These are phyloP conservation scores for Pichia norvegensis DNA, from an alignment of 1,139 yeast species.

Conservation along the genomic window DNA sequence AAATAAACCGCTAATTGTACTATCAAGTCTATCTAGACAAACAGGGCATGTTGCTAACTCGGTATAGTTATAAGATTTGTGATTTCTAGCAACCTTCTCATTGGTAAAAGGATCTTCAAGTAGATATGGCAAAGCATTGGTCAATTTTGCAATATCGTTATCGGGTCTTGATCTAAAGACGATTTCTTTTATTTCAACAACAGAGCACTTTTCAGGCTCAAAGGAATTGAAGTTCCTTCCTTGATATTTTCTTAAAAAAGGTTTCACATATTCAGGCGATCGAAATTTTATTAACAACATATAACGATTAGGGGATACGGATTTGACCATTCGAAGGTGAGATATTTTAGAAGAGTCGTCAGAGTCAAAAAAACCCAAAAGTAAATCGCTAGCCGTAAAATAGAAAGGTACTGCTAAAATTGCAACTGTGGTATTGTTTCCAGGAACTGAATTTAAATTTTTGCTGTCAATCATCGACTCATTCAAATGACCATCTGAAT, in stretches of 20 bases:
- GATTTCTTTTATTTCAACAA: conserved; percentile 59
- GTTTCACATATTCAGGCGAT: conserved; percentile 45
- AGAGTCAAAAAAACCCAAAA: conserved; percentile 68
- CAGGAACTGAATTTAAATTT: conserved; percentile 25
- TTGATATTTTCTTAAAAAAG: conserved; percentile 58
- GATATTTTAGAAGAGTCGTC: conserved; percentile 48
- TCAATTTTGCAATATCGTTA: conserved; percentile 21
- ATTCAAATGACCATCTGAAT: conserved; percentile 29
- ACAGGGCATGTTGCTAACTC: conserved; percentile 94
- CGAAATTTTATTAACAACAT: conserved; percentile 73
- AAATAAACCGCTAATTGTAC: conserved; percentile 68
- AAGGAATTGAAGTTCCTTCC: conserved; percentile 75
- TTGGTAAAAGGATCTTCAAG: conserved; percentile 63
- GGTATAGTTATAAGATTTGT: conserved; percentile 25
- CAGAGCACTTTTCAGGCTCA: conserved; percentile 86
- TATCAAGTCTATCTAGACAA: conserved; percentile 84
- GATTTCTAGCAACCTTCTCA: conserved; percentile 1
- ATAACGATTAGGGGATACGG: conserved; percentile 62
- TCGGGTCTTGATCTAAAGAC: conserved; percentile 30
- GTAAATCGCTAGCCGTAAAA: conserved; percentile 73
- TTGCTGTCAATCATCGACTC: conserved; percentile 13
- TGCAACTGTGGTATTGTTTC: conserved; percentile 62
- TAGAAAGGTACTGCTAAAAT: conserved; percentile 84
- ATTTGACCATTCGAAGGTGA: conserved; percentile 65
- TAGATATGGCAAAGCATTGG: conserved; percentile 48